phyloP scores from a whole-genome alignment of 139 green algal genomes.

The Chlorella sp. region DNA sequence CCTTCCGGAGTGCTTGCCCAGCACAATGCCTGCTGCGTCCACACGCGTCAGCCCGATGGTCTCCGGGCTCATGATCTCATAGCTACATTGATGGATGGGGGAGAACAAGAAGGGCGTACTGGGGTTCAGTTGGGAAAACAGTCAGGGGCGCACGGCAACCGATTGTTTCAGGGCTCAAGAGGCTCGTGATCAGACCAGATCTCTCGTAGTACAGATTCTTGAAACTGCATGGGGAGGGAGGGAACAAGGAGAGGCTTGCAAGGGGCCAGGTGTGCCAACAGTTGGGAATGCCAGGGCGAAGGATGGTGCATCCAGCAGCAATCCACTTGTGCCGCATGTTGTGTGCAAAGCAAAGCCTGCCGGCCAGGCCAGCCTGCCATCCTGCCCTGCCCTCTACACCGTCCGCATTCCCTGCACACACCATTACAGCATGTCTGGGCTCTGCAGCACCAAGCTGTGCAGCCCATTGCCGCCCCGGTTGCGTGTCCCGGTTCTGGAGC shows the following conservation, averaged over 20 bases:
- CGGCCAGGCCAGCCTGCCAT: too few relatives aligned
- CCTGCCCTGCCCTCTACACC: conserved; percentile 72
- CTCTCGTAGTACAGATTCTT: too few relatives aligned
- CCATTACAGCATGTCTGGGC: neutral
- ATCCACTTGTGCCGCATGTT: too few relatives aligned
- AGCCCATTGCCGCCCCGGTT: too few relatives aligned
- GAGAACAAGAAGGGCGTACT: neutral
- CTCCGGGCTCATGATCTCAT: conserved; percentile 99
- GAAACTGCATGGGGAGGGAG: too few relatives aligned
- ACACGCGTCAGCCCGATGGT: conserved; percentile 88
- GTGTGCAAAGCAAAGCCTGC: too few relatives aligned
- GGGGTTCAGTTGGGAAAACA: conserved; percentile 77
- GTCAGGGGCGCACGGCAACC: too few relatives aligned
- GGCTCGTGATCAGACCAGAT: too few relatives aligned
- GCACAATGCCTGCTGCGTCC: conserved; percentile 83
- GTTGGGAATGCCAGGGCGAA: too few relatives aligned
- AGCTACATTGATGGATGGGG: conserved; percentile 50
- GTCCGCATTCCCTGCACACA: neutral
- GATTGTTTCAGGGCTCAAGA: conserved; percentile 96
- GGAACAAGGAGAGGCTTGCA: neutral
- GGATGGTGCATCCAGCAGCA: too few relatives aligned
- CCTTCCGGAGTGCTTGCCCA: conserved; percentile 90
- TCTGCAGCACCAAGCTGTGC: too few relatives aligned
- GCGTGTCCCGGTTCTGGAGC: conserved; percentile 71
- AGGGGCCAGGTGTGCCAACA: too few relatives aligned